Evolutionary conservation across 108 stramenopile genomes (phyloP).

Genomic region (Parietichytrium sp.): DNA sequence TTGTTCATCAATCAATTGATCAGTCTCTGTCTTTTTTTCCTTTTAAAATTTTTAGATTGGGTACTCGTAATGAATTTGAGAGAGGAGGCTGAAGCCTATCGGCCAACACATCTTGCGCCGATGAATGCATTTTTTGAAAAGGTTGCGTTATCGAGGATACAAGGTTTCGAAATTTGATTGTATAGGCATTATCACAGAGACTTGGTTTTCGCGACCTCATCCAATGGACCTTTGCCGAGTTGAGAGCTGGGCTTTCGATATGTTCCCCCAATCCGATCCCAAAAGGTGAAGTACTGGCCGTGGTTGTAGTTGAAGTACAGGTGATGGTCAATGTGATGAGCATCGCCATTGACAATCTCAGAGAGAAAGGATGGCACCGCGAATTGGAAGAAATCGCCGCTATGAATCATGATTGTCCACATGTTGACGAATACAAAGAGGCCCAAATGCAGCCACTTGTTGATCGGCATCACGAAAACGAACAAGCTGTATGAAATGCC

Average conservation of each 20-base stretch:
- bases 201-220: too few species aligned
- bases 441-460: constrained; percentile 18
- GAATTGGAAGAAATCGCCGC: too few species aligned
- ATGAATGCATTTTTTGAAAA: too few species aligned
- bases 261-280: constrained; percentile 75
- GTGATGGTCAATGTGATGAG: constrained; percentile 91
- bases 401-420: constrained; percentile 42
- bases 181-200: too few species aligned
- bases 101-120: too few species aligned
- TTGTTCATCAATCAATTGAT: too few species aligned
- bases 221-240: not conserved
- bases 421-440: constrained; percentile 38
- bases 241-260: constrained; percentile 59
- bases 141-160: too few species aligned
- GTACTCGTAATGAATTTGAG: too few species aligned
- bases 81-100: too few species aligned
- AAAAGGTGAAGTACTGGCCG: constrained; percentile 93
- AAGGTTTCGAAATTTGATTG: too few species aligned
- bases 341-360: constrained; percentile 42
- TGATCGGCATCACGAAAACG: constrained; percentile 23
- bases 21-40: too few species aligned
- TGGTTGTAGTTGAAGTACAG: constrained; percentile 88
- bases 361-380: not conserved
- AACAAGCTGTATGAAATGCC: constrained; percentile 40
- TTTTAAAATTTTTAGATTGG: too few species aligned